Evolutionary conservation across 1,284 basidiomycete species (phyloP), one percentile per base, ranked within the genome.

Genomic region (Spongiforma sp.): DNA sequence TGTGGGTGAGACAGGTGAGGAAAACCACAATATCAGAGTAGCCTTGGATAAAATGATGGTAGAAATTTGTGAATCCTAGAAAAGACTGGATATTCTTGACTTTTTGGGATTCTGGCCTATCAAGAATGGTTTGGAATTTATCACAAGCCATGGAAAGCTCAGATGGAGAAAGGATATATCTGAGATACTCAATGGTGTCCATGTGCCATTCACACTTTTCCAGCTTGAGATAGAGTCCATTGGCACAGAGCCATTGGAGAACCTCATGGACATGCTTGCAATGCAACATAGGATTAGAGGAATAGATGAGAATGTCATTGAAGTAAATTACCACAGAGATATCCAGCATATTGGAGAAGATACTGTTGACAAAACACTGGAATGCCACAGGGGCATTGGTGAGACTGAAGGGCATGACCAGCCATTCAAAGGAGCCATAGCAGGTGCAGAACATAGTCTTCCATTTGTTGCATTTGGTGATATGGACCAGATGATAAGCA

Each of bases 281-380:
- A n/a, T n/a, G n/a, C n/a, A n/a, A n/a, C n/a, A n/a, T n/a, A n/a
- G n/a, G n/a, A n/a, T n/a, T 11, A 39, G 11, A 39, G 39, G 39
- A 62, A 26, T 30, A 54, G 6, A 62, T 46, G 14, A 54, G 50
- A 8, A 62, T 62, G 26, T 62, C 7, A 3, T 62, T 9, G 2
- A 62, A 33, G 21, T 62, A 62, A 24, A 62, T 28, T 15, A 62
- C n/a, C 1, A 59, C 11, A 17, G 2, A 46, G 4, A 62, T 7
- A 14, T 62, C 52, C 0, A 59, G 36, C 11, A 62, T 21, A 26
- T 62, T 36, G 3, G 43, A 11, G 19, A 57, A 57, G n/a, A n/a
- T n/a, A n/a, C n/a, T n/a, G n/a, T n/a, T n/a, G n/a, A n/a, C n/a
- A n/a, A n/a, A n/a, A n/a, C n/a, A n/a, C n/a, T n/a, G n/a, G n/a